Conservation (phyloP, 2,329 filamentous ascomycete species). For the Fusarium sp. region DNA sequence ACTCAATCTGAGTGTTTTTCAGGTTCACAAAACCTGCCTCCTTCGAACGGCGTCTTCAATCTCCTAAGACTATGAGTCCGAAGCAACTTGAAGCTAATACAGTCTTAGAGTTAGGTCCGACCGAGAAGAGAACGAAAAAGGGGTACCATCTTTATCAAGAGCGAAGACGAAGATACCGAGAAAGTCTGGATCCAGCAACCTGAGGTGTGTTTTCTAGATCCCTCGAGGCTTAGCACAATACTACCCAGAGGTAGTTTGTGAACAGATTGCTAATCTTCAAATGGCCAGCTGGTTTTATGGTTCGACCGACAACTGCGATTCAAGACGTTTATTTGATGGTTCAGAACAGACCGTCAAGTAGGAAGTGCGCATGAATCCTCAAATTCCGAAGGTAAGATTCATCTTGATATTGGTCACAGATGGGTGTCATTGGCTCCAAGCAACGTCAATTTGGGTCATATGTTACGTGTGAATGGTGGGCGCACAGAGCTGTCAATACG, state of each 20-base stretch:
- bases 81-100: slow-evolving; percentile 14
- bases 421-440: not conserved
- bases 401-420: not conserved
- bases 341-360: slow-evolving; percentile 19
- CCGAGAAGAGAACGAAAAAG: not conserved
- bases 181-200: not conserved
- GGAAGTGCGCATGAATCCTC: slow-evolving; percentile 48
- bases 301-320: slow-evolving; percentile 2
- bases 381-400: slow-evolving; percentile 48
- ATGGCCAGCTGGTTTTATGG: slow-evolving; percentile 16
- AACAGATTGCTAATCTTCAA: slow-evolving; percentile 1
- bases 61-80: not conserved
- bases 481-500: not conserved
- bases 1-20: not conserved
- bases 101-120: slow-evolving; percentile 8
- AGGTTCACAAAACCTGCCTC: not conserved
- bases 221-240: not conserved
- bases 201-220: slow-evolving; percentile 1
- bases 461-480: not conserved
- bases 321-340: slow-evolving; percentile 26
- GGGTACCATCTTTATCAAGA: not conserved
- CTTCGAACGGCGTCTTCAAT: not conserved
- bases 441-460: not conserved
- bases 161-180: not conserved
- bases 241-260: not conserved